A percentile compares a stretch with the other conserved stretches of the same genome.
These are phyloP conservation scores for Talaromyces verruculosus DNA, from an alignment of 2,329 filamentous ascomycete species.

Conservation along the genomic window DNA sequence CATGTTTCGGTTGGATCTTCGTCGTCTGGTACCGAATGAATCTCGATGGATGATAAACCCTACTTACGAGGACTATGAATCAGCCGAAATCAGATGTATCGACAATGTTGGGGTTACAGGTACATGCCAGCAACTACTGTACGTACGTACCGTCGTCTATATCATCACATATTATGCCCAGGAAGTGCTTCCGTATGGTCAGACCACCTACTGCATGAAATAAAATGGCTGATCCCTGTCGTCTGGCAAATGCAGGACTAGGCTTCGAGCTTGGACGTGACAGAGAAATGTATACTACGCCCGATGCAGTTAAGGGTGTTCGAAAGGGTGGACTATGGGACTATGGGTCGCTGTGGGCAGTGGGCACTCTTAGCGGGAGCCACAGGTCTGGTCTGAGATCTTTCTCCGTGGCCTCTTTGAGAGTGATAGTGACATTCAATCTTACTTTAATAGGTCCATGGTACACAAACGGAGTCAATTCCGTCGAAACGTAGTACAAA, in stretches of 20 bases:
- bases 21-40: not conserved
- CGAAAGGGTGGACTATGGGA: not conserved
- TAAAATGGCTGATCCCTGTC: not conserved
- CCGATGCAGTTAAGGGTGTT: not conserved
- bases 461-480: not conserved
- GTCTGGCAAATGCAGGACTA: not conserved
- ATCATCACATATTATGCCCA: not conserved
- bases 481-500: not conserved
- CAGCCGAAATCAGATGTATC: not conserved
- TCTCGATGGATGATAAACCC: not conserved
- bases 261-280: constrained; percentile 2
- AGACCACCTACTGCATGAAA: not conserved
- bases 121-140: not conserved
- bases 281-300: not conserved
- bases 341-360: not conserved
- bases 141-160: not conserved
- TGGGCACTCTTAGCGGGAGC: not conserved
- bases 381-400: not conserved
- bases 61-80: not conserved
- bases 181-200: constrained; percentile 8
- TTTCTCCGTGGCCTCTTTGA: not conserved
- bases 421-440: not conserved
- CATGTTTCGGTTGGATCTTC: not conserved
- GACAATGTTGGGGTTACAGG: not conserved
- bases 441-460: not conserved